A percentile compares a stretch with the other conserved stretches of the same genome.
Conservation (phyloP, 192 early-diverging fungal genomes). For the Geosiphon pyriformis region DNA sequence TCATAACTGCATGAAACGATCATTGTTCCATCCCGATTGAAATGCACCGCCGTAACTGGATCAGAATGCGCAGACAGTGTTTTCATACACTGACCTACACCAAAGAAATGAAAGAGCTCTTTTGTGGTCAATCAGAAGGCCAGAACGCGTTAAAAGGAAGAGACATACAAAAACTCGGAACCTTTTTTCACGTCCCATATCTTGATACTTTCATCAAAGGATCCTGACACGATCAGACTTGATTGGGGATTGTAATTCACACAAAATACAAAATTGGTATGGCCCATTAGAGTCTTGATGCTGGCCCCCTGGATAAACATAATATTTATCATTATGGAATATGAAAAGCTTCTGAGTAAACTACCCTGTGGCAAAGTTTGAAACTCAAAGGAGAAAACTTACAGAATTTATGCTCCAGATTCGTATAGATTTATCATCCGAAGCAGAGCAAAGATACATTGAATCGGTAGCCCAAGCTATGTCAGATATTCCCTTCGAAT, state of each 20-base stretch:
- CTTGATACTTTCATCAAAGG: slow-evolving; percentile 93
- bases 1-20: slow-evolving; percentile 94
- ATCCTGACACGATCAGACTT: slow-evolving; percentile 93
- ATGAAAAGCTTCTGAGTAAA: no score
- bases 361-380: no score
- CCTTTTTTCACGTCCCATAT: slow-evolving; percentile 95
- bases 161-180: slow-evolving; percentile 20
- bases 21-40: slow-evolving; percentile 95
- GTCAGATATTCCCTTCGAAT: slow-evolving; percentile 90
- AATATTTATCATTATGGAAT: no score
- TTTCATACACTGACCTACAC: slow-evolving; percentile 80
- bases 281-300: slow-evolving; percentile 77
- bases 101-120: not conserved
- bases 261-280: slow-evolving; percentile 96
- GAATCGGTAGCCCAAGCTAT: slow-evolving; percentile 96
- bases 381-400: slow-evolving; percentile 31
- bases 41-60: slow-evolving; percentile 91
- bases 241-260: slow-evolving; percentile 95
- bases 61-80: slow-evolving; percentile 92
- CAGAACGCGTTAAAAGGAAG: not conserved
- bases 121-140: not conserved
- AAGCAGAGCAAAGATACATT: slow-evolving; percentile 76
- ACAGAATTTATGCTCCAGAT: slow-evolving; percentile 86
- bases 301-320: slow-evolving; percentile 46
- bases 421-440: slow-evolving; percentile 92